Evolutionary conservation across 768 basidiomycete species (phyloP).

Genomic region (Rhizopogon sp.): DNA sequence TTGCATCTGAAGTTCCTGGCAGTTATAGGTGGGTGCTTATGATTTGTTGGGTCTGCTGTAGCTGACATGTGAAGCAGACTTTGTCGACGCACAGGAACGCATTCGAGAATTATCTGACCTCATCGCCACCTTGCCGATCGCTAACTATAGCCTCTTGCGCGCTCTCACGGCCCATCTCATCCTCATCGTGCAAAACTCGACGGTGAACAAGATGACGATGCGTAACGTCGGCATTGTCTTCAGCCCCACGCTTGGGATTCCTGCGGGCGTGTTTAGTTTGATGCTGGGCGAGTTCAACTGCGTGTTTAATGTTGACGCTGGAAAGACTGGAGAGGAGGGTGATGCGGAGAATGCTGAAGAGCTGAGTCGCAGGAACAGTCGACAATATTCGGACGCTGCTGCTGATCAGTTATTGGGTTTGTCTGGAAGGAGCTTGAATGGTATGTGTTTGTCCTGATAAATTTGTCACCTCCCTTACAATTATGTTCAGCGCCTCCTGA

Average conservation of each 20-base stretch:
- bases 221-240: slow-evolving; percentile 98
- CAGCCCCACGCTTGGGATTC: slow-evolving; percentile 95
- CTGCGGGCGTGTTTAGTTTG: slow-evolving; percentile 94
- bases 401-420: slow-evolving; percentile 81
- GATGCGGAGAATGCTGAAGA: slow-evolving; percentile 29
- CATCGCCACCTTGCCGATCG: slow-evolving; percentile 81
- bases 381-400: slow-evolving; percentile 77
- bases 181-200: slow-evolving; percentile 86
- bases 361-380: slow-evolving; percentile 69
- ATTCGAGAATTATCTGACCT: slow-evolving; percentile 83
- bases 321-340: slow-evolving; percentile 15
- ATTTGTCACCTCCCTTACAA: slow-evolving; percentile 6
- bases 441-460: slow-evolving; percentile 37
- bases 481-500: slow-evolving; percentile 39
- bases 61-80: slow-evolving; percentile 49
- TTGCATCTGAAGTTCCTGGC: slow-evolving; percentile 87
- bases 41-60: slow-evolving; percentile 3
- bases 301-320: slow-evolving; percentile 78
- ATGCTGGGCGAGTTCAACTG: slow-evolving; percentile 92
- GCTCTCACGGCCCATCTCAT: slow-evolving; percentile 95
- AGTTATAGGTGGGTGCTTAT: slow-evolving; percentile 75
- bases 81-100: slow-evolving; percentile 83
- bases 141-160: slow-evolving; percentile 91
- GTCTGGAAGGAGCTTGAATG: slow-evolving; percentile 58
- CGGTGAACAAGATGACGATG: slow-evolving; percentile 97